A percentile compares a stretch with the other conserved stretches of the same genome.
Conservation (phyloP, 345 rosid genomes). For the Gossypium australe region DNA sequence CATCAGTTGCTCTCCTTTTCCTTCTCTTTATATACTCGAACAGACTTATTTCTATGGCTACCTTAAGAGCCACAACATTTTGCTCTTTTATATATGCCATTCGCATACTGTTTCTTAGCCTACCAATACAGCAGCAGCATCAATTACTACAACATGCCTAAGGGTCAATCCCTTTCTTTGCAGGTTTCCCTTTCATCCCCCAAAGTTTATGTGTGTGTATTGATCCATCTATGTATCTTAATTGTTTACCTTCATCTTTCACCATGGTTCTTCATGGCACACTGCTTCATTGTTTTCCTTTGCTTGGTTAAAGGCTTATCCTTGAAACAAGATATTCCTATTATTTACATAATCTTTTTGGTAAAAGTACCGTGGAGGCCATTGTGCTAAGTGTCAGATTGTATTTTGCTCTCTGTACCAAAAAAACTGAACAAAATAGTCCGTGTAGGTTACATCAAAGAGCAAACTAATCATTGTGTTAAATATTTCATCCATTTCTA, state of each 20-base stretch:
- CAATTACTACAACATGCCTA: conserved; percentile 45
- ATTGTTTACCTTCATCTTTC: neutral
- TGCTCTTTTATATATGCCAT: conserved; percentile 47
- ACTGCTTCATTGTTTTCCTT: too few species aligned
- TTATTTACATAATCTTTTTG: neutral
- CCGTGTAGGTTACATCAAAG: neutral
- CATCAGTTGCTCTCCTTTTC: conserved; percentile 2
- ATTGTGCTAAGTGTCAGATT: too few species aligned
- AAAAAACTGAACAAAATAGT: too few species aligned
- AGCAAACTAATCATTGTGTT: neutral
- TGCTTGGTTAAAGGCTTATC: too few species aligned
- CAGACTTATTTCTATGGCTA: conserved; percentile 32
- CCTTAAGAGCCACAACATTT: conserved; percentile 40
- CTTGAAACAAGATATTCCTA: too few species aligned
- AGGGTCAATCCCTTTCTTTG: conserved; percentile 43
- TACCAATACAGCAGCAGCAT: conserved; percentile 27
- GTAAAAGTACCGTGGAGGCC: too few species aligned
- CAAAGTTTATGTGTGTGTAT: too few species aligned
- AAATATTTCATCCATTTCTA: too few species aligned
- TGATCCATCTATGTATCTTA: neutral
- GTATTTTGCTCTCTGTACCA: too few species aligned
- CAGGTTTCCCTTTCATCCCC: neutral
- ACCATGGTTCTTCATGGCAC: neutral
- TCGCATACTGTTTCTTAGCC: conserved; percentile 44
- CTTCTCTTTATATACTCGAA: conserved; percentile 23